Evolutionary conservation across 2,329 filamentous ascomycete species (phyloP), one percentile per base, ranked within the genome.

Genomic region (Botrytis porri): DNA sequence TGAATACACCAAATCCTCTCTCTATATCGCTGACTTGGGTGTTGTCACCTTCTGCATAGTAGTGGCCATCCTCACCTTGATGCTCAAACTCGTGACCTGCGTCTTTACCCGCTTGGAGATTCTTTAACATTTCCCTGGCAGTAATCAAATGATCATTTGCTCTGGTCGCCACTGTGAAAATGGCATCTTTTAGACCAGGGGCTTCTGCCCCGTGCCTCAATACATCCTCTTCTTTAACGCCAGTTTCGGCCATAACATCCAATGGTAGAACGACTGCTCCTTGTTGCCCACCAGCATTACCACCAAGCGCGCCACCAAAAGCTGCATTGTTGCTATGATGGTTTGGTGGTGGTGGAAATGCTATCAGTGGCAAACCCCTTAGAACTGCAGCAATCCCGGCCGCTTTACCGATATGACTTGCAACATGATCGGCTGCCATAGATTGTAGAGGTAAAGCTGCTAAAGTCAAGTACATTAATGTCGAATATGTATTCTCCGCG

Each of bases 71-170:
- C 80, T 97, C 94, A 43, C 90, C 88, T 74, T 92, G 87, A 80
- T 98, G 93, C 83, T 98, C 95, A 81, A 95, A 98, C 8, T 93
- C 93, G 81, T 98, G 95, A 0, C 92, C 93, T 0, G 93, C 88
- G 66, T 89, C 90, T 77, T 92, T 84, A 2, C 94, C 93, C 6
- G 89, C 90, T 71, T 89, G 89, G 32, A 97, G 84, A 78, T 93
- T 93, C 79, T 90, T 91, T 74, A 98, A 82, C 94, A 99, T 97
- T 81, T 97, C 93, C 74, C 94, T 87, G 2, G 93, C 95, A 0
- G 95, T 98, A 77, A 98, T 97, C 48, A 99, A 85, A 82, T 99
- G 96, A 81, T 99, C 96, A 80, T 97, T 97, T 10, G 96, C 96
- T 54, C 95, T 89, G 0, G 96, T 99, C 0, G 96, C 96, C 22